Conservation (phyloP, 192 early-diverging fungal genomes). For the Martensiomyces pterosporus region DNA sequence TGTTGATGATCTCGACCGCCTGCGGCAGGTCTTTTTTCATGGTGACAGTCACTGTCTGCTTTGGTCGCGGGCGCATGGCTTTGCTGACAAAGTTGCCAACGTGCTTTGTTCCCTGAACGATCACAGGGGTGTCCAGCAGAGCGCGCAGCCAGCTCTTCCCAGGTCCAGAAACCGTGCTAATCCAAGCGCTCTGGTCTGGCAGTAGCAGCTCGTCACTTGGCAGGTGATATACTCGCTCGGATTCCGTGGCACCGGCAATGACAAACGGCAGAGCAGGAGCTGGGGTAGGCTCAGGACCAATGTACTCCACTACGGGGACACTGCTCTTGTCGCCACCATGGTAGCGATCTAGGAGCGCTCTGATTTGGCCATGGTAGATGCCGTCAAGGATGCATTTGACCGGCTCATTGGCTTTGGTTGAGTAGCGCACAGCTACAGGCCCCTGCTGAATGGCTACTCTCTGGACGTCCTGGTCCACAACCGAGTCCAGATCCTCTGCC, state of each 20-base stretch:
- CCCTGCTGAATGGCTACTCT: neutral
- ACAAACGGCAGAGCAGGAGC: neutral
- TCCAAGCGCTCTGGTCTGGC: conserved; percentile 50
- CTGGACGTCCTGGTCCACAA: neutral
- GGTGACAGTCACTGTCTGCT: conserved; percentile 40
- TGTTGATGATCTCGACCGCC: neutral
- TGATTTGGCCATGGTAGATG: neutral
- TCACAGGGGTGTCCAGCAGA: conserved; percentile 61
- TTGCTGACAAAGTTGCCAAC: conserved; percentile 56
- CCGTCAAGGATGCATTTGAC: neutral
- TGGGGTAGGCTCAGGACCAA: conserved; percentile 35
- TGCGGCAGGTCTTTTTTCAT: neutral
- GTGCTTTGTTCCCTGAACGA: conserved; percentile 66
- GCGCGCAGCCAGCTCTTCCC: conserved; percentile 79
- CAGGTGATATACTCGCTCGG: conserved; percentile 9
- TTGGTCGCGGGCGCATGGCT: conserved; percentile 56
- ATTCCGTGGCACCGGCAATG: neutral
- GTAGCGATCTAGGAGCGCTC: conserved; percentile 64
- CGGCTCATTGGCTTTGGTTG: neutral
- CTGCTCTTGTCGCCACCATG: conserved; percentile 55
- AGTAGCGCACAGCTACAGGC: neutral
- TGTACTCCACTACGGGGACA: conserved; percentile 79
- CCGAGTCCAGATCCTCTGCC: neutral
- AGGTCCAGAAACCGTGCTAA: conserved; percentile 66
- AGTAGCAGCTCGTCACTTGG: neutral